These are phyloP conservation scores for Paraphaeosphaeria sporulosa DNA, from an alignment of 2,329 filamentous ascomycete genomes.

Conservation along the genomic window DNA sequence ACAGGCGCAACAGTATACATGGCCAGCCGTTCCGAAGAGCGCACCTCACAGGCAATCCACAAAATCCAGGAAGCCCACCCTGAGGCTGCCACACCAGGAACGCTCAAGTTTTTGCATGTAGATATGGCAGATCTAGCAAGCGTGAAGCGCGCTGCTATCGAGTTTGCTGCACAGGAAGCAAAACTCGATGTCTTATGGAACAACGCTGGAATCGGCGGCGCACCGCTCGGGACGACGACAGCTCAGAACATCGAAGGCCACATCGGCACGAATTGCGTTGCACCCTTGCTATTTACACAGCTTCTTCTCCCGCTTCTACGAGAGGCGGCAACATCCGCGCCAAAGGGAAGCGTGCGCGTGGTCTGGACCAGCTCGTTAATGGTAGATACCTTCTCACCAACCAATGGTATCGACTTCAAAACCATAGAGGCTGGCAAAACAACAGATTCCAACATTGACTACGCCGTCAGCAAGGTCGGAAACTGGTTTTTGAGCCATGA, in stretches of 20 bases:
- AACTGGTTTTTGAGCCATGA: conserved; percentile 24
- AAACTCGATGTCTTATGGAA: conserved; percentile 51
- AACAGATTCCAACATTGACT: conserved; percentile 12
- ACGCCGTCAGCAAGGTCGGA: conserved; percentile 24
- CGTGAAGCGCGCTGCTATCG: conserved; percentile 38
- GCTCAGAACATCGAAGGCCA: conserved; percentile 31
- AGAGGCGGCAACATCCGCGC: conserved; percentile 30
- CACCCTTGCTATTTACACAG: conserved; percentile 48
- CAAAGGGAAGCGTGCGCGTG: conserved; percentile 41
- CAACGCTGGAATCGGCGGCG: conserved; percentile 40
- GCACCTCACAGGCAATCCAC: conserved; percentile 48
- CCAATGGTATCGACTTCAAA: conserved; percentile 13
- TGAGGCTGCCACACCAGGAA: conserved; percentile 9
- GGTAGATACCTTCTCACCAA: conserved; percentile 12
- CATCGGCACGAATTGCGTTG: conserved; percentile 50
- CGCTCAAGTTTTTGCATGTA: conserved; percentile 28
- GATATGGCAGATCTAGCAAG: conserved; percentile 53
- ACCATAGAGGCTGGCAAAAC: conserved; percentile 13
- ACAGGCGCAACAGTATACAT: conserved; percentile 63
- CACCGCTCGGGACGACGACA: conserved; percentile 23
- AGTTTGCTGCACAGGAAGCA: conserved; percentile 47
- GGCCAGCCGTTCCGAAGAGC: conserved; percentile 54
- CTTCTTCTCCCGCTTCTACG: conserved; percentile 44
- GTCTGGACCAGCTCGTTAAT: conserved; percentile 34
- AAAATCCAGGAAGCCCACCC: conserved; percentile 52